phyloP scores from a whole-genome alignment of 2,329 filamentous ascomycete species.

The Aspergillus sp. region DNA sequence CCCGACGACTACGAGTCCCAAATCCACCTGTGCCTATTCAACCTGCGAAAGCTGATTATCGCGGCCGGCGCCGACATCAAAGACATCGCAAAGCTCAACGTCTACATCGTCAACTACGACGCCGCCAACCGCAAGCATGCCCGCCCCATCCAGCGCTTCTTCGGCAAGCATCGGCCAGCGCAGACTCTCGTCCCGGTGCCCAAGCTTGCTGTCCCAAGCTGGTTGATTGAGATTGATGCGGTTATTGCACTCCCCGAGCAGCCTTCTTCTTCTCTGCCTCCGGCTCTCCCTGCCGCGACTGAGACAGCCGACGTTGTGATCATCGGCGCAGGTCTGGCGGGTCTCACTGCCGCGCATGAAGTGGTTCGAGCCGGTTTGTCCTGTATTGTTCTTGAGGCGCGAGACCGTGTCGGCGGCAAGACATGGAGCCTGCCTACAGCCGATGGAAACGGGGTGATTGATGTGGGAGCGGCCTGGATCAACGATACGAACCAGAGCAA shows the following conservation, averaged over 20 bases:
- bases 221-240: constrained; percentile 49
- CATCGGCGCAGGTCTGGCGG: constrained; percentile 42
- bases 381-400: constrained; percentile 41
- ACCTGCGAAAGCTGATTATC: constrained; percentile 38
- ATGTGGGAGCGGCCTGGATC: constrained; percentile 61
- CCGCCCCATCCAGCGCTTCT: constrained; percentile 32
- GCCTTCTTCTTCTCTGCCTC: constrained; percentile 1
- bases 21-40: constrained; percentile 41
- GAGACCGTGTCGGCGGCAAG: constrained; percentile 47
- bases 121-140: constrained; percentile 37
- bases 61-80: constrained; percentile 36
- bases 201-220: constrained; percentile 39
- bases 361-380: constrained; percentile 34
- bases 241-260: constrained; percentile 7
- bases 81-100: constrained; percentile 44
- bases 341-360: constrained; percentile 37
- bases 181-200: constrained; percentile 47
- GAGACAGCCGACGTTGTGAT: constrained; percentile 29
- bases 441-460: constrained; percentile 33
- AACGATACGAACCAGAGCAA: constrained; percentile 55
- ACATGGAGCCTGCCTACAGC: constrained; percentile 28
- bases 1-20: constrained; percentile 44
- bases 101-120: constrained; percentile 49
- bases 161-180: constrained; percentile 40
- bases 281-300: no score